phyloP scores from a whole-genome alignment of 2,329 filamentous ascomycete genomes.

The Monosporascus sp. region DNA sequence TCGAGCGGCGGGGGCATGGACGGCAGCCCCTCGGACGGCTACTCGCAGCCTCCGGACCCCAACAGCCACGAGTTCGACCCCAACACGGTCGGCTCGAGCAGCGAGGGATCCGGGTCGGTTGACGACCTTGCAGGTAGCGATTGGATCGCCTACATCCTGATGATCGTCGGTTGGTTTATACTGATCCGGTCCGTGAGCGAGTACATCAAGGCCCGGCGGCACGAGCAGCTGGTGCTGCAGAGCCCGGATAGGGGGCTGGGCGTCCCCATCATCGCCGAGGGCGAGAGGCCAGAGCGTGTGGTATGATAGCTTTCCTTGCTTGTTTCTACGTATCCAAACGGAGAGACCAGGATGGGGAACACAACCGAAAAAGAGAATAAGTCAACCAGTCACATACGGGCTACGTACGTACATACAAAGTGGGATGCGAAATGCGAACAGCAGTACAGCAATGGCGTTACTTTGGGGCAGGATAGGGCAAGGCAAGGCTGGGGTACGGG shows the following conservation, averaged over 20 bases:
- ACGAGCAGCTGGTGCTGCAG: slow-evolving; percentile 89
- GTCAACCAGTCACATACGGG: no score
- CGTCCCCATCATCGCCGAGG: slow-evolving; percentile 80
- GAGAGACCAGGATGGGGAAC: no score
- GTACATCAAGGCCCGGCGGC: slow-evolving; percentile 78
- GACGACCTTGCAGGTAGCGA: slow-evolving; percentile 67
- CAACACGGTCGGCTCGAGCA: slow-evolving; percentile 46
- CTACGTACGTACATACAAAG: no score
- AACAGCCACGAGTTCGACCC: slow-evolving; percentile 88
- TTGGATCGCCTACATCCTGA: slow-evolving; percentile 86
- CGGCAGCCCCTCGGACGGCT: slow-evolving; percentile 46
- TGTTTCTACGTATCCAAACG: no score
- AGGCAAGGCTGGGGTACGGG: no score
- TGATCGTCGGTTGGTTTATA: slow-evolving; percentile 98
- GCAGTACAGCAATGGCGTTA: no score
- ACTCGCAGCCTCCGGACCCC: slow-evolving; percentile 73
- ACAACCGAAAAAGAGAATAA: no score
- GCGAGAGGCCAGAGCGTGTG: slow-evolving; percentile 72
- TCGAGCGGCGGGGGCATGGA: slow-evolving; percentile 40
- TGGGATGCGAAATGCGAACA: no score
- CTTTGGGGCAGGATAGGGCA: no score
- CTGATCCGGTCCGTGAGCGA: slow-evolving; percentile 90
- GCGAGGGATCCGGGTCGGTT: slow-evolving; percentile 36
- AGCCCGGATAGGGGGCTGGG: slow-evolving; percentile 84
- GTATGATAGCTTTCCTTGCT: slow-evolving; percentile 43